phyloP scores from a whole-genome alignment of 2,329 filamentous ascomycete genomes.

The Fusarium sp. region DNA sequence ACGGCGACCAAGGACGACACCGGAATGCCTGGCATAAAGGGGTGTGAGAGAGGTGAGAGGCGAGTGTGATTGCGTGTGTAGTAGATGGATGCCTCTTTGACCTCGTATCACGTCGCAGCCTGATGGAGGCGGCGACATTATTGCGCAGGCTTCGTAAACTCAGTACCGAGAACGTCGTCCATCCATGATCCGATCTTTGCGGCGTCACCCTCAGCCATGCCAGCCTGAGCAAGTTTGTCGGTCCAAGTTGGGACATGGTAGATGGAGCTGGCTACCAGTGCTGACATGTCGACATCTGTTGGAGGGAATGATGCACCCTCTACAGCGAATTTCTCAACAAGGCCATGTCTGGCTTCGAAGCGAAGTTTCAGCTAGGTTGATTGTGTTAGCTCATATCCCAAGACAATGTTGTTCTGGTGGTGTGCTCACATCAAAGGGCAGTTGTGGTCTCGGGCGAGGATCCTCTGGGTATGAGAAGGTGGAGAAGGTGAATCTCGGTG shows the following conservation, averaged over 20 bases:
- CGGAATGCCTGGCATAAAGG: constrained; percentile 23
- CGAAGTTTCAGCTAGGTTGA: constrained; percentile 44
- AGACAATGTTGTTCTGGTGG: neutral
- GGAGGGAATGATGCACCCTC: constrained; percentile 28
- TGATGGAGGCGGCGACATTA: constrained; percentile 14
- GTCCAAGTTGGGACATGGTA: constrained; percentile 44
- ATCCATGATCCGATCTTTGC: constrained; percentile 44
- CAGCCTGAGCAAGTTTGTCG: constrained; percentile 36
- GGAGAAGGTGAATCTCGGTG: constrained; percentile 82
- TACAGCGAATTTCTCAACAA: constrained; percentile 48
- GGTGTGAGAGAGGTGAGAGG: constrained; percentile 36
- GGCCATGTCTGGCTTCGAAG: constrained; percentile 52
- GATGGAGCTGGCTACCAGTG: constrained; percentile 25
- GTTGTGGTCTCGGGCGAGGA: constrained; percentile 62
- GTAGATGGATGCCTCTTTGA: constrained; percentile 13
- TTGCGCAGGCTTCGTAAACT: constrained; percentile 41
- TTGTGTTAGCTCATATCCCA: constrained; percentile 7
- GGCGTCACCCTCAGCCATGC: constrained; percentile 38
- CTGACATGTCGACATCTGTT: constrained; percentile 18
- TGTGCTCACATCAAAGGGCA: constrained; percentile 58
- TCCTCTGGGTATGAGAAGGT: constrained; percentile 69
- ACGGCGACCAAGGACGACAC: constrained; percentile 24
- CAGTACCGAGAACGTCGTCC: constrained; percentile 45
- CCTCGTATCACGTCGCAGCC: constrained; percentile 28
- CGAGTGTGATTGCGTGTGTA: constrained; percentile 15